These are phyloP conservation scores for Geum urbanum DNA, from an alignment of 306 rosid genomes.

Conservation along the genomic window DNA sequence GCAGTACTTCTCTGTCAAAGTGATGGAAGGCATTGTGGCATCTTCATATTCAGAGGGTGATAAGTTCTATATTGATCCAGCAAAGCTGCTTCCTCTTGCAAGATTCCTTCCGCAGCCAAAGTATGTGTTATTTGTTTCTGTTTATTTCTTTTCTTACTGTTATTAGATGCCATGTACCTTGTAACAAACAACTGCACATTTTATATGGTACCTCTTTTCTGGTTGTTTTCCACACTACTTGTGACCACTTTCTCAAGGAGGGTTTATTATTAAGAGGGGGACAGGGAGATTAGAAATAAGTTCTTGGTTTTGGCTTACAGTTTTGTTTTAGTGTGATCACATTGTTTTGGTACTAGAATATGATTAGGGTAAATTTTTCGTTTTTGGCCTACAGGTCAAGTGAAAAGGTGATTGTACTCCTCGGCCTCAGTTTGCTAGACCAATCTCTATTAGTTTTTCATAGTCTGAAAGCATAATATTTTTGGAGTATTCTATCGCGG, in stretches of 20 bases:
- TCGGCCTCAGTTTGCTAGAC: background rate
- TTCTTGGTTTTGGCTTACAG: background rate
- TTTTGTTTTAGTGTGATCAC: background rate
- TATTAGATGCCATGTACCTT: background rate
- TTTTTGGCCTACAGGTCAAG: background rate
- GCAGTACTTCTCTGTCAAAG: constrained; percentile 78
- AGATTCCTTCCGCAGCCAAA: constrained; percentile 96
- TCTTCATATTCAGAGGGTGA: constrained; percentile 75
- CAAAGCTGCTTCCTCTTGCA: constrained; percentile 84
- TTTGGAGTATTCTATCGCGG: too few relatives aligned
- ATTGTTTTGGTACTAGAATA: background rate
- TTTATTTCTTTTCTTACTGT: background rate
- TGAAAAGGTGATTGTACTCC: background rate
- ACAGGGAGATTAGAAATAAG: background rate
- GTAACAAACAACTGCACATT: background rate
- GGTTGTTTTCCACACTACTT: background rate
- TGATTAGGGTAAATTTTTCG: background rate
- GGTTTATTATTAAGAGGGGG: background rate
- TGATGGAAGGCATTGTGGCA: constrained; percentile 95
- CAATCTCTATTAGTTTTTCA: background rate
- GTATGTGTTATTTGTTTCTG: constrained; percentile 43
- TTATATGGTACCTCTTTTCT: too few relatives aligned
- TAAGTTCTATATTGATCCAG: constrained; percentile 87
- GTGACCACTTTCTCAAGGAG: background rate
- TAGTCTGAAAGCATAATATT: too few relatives aligned